Conservation (phyloP, 1,139 yeast genomes). For the Pichia inconspicua region DNA sequence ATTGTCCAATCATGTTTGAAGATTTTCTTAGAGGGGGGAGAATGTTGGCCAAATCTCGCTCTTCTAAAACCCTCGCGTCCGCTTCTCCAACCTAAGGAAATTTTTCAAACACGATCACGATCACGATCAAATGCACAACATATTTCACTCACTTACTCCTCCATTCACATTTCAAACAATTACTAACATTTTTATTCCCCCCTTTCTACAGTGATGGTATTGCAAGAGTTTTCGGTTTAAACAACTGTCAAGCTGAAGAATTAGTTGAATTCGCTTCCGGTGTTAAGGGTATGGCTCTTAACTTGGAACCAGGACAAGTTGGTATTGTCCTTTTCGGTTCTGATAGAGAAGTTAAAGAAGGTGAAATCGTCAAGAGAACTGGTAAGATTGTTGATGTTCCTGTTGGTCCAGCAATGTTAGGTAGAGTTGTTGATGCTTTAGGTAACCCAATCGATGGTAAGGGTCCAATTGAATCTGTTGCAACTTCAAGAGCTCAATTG, state of each 20-base stretch:
- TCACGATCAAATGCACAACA: background rate
- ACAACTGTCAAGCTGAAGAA: constrained; percentile 99
- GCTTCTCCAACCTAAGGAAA: background rate
- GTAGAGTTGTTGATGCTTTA: constrained; percentile 99
- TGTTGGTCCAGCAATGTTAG: constrained; percentile 96
- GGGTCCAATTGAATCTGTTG: constrained; percentile 90
- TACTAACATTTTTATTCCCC: constrained; percentile 14
- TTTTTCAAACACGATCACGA: background rate
- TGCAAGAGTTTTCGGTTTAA: constrained; percentile 99
- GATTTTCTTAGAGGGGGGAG: background rate
- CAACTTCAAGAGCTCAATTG: constrained; percentile 91
- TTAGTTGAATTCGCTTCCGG: constrained; percentile 99
- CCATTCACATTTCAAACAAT: background rate
- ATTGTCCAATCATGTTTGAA: background rate
- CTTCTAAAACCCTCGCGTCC: background rate
- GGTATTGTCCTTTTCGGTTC: constrained; percentile 99
- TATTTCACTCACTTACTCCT: background rate
- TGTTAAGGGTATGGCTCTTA: constrained; percentile 99
- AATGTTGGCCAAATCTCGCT: background rate
- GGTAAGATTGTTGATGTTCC: constrained; percentile 99
- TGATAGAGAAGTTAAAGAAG: constrained; percentile 97
- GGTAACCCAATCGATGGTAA: constrained; percentile 99
- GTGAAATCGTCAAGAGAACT: constrained; percentile 99
- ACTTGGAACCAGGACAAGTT: constrained; percentile 99
- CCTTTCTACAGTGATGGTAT: constrained; percentile 80